Evolutionary conservation across 2,329 filamentous ascomycete genomes (phyloP).

Genomic region (Diaporthe ampelina): DNA sequence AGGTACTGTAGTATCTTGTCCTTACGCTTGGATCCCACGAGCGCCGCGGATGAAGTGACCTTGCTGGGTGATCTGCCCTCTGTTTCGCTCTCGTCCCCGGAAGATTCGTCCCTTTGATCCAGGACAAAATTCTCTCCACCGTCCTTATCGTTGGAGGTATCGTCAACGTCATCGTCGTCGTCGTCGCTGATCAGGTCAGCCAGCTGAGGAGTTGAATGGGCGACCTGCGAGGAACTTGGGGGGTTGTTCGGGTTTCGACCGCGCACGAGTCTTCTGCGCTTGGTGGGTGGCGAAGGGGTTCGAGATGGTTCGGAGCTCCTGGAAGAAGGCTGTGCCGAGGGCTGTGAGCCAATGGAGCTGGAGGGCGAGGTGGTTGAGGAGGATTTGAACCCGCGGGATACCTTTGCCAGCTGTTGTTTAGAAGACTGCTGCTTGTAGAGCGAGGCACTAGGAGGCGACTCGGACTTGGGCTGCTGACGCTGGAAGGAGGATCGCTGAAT

Average conservation of each 20-base stretch:
- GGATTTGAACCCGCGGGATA: constrained; percentile 32
- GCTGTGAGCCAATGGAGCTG: constrained; percentile 30
- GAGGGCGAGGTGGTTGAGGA: constrained; percentile 19
- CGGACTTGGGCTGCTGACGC: constrained; percentile 56
- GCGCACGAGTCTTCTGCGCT: constrained; percentile 38
- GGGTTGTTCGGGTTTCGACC: constrained; percentile 32
- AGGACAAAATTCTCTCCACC: constrained; percentile 35
- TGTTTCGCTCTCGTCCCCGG: constrained; percentile 58
- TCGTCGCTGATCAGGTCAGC: constrained; percentile 37
- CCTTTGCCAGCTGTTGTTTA: constrained; percentile 39
- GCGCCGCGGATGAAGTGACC: constrained; percentile 39
- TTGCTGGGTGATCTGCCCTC: constrained; percentile 47
- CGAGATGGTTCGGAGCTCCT: constrained; percentile 30
- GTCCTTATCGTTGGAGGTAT: constrained; percentile 37
- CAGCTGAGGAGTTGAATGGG: constrained; percentile 10
- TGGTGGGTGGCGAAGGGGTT: constrained; percentile 36
- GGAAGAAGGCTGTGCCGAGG: constrained; percentile 31
- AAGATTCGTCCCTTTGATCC: constrained; percentile 44
- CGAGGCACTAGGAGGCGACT: constrained; percentile 45
- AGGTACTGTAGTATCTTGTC: constrained; percentile 80
- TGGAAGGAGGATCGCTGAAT: constrained; percentile 73
- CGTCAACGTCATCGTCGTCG: constrained; percentile 24
- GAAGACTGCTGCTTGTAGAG: constrained; percentile 32
- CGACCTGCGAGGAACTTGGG: constrained; percentile 27
- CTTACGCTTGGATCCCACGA: constrained; percentile 51